Conservation (phyloP, 176 grass and related monocot species). For the Phyllostachys edulis region DNA sequence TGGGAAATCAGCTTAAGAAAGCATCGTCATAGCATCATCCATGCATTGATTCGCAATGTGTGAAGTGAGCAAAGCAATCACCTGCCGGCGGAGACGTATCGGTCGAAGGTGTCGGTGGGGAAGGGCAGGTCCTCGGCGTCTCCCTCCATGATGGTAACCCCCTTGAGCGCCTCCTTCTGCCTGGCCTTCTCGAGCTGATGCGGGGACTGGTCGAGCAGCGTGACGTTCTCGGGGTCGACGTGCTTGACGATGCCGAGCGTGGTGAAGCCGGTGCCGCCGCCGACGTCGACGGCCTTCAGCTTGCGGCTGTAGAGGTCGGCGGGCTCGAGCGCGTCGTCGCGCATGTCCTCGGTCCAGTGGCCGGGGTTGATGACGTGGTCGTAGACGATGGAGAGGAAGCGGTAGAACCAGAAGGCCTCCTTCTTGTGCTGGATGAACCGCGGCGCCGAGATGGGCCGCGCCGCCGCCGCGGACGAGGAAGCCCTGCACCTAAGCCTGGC, state of each 20-base stretch:
- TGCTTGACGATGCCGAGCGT: conserved; percentile 85
- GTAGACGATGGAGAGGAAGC: conserved; percentile 89
- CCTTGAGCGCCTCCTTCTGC: conserved; percentile 76
- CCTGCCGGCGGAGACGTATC: conserved; percentile 91
- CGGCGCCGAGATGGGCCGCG: conserved; percentile 49
- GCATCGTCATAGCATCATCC: too few species aligned
- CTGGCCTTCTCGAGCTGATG: conserved; percentile 86
- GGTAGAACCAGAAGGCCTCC: conserved; percentile 99
- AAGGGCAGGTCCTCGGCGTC: conserved; percentile 92
- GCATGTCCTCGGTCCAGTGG: conserved; percentile 98
- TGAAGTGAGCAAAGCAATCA: conserved; percentile 1
- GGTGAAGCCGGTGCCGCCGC: conserved; percentile 75
- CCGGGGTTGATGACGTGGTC: conserved; percentile 91
- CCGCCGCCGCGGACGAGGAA: not conserved
- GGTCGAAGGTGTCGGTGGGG: conserved; percentile 67
- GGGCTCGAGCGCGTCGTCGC: conserved; percentile 79
- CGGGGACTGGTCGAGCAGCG: conserved; percentile 84
- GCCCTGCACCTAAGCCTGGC: conserved; percentile 34
- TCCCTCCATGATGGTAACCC: conserved; percentile 75
- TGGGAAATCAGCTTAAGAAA: not conserved
- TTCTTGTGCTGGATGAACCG: conserved; percentile 99
- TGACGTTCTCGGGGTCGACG: conserved; percentile 70
- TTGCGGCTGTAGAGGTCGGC: conserved; percentile 57
- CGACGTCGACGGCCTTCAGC: conserved; percentile 84
- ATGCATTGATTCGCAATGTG: not conserved